Percentiles rank a stretch among this genome's conserved stretches.
These are phyloP conservation scores for Entophlyctis luteolus DNA, from an alignment of 192 early-diverging fungal species.

Conservation along the genomic window DNA sequence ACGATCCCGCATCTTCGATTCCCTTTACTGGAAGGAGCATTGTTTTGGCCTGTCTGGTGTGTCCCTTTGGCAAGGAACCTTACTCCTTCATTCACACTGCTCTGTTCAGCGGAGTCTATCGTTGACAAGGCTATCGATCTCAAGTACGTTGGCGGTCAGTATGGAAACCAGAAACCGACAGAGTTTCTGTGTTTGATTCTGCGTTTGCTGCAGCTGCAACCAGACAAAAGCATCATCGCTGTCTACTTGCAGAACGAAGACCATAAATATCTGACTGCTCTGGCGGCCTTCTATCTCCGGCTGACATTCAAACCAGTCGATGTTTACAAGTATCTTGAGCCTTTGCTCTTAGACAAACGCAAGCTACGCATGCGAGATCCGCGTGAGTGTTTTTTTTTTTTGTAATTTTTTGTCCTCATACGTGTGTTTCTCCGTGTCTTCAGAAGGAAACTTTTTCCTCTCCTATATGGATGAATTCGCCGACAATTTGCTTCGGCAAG, in stretches of 20 bases:
- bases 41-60: conserved; percentile 84
- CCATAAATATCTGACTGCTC: conserved; percentile 85
- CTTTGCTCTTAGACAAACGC: conserved; percentile 77
- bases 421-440: conserved; percentile 23
- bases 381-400: conserved; percentile 4
- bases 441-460: conserved; percentile 49
- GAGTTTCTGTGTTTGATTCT: conserved; percentile 85
- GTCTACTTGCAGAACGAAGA: conserved; percentile 78
- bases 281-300: conserved; percentile 85
- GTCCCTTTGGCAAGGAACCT: conserved; percentile 34
- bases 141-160: conserved; percentile 73
- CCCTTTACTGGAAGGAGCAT: conserved; percentile 93
- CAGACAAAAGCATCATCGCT: conserved; percentile 79
- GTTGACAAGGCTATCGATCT: conserved; percentile 84
- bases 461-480: conserved; percentile 89
- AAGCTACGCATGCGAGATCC: conserved; percentile 66
- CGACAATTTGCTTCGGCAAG: conserved; percentile 73
- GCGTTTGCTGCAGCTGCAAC: conserved; percentile 91
- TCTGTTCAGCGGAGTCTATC: conserved; percentile 65
- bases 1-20: conserved; percentile 84
- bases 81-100: background rate
- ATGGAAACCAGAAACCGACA: conserved; percentile 80
- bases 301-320: conserved; percentile 73
- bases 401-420: conserved; percentile 30
- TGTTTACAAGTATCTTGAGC: conserved; percentile 82